phyloP scores from a whole-genome alignment of 345 rosid species.

The Geranium brycei region DNA sequence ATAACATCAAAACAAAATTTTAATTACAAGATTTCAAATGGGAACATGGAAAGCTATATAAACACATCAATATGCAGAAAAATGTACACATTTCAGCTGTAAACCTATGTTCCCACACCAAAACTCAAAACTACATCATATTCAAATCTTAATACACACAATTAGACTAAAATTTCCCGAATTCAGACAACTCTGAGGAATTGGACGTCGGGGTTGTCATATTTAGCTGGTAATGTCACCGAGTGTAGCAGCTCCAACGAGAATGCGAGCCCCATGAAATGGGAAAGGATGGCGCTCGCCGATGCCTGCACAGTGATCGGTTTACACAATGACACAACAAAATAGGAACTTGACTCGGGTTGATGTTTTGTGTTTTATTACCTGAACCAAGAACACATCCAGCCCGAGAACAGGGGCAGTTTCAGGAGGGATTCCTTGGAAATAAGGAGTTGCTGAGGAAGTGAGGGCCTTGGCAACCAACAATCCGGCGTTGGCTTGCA shows the following conservation, averaged over 20 bases:
- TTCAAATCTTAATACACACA: too few species aligned
- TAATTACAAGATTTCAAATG: too few species aligned
- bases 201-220: not conserved
- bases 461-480: constrained; percentile 89
- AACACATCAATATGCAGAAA: too few species aligned
- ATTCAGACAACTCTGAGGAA: not conserved
- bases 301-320: constrained; percentile 55
- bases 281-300: constrained; percentile 87
- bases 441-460: constrained; percentile 71
- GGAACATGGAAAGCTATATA: too few species aligned
- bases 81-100: too few species aligned
- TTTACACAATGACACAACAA: too few species aligned
- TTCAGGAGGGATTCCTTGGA: constrained; percentile 76
- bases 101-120: too few species aligned
- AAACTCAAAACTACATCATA: too few species aligned
- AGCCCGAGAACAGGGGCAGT: constrained; percentile 74
- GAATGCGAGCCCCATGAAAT: constrained; percentile 80
- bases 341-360: not conserved
- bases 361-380: constrained; percentile 8
- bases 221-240: constrained; percentile 41
- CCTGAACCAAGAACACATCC: constrained; percentile 98
- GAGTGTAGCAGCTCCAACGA: constrained; percentile 87
- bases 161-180: too few species aligned
- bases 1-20: too few species aligned
- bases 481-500: constrained; percentile 90